Evolutionary conservation across 768 basidiomycete species (phyloP), one percentile per base, ranked within the genome.

Genomic region (Thelephora ganbajun): DNA sequence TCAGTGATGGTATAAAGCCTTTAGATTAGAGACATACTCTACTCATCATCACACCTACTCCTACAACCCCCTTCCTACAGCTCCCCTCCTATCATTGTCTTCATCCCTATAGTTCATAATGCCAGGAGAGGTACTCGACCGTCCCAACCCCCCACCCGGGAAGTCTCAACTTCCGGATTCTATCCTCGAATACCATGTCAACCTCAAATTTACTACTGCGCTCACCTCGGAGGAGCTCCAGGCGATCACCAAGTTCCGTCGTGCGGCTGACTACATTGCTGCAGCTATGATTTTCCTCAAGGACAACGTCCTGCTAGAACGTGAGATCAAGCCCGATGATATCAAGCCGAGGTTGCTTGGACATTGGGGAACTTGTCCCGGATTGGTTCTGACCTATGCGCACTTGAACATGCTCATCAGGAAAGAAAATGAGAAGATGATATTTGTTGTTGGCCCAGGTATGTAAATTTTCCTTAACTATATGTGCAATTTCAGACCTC

Each of bases 261-360:
- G 75, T 14, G 76, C 80, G 42, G 80, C 80, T 12, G 70, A 81
- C 60, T 85, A 83, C 54, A 77, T 85, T 44, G 69, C 82, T 46
- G 79, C 48, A 79, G 86, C 86, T 1, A 88, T 85, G 83, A 90
- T 92, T 52, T 93, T 88, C 66, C 66, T 94, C 49, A 79, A 74
- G 51, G 67, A 73, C 53, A 84, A 91, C 52, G 73, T 78, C 11
- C 70, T 88, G 2, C 63, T 92, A 30, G 74, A 82, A 50, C 64
- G 74, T 33, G 62, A 71, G 23, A 64, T 86, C 36, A 70, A 66
- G 16, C 65, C 71, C 23, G 77, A 83, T 39, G 73, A 90, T 59
- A 80, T 94, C 66, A 92, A 93, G 65, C 69, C 72, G 36, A 77
- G 86, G 56, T 72, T 90, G 20, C 72, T 90, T 6, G 87, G 88